phyloP scores from a whole-genome alignment of 495 filamentous ascomycete species.

The Penicillium ucsense region DNA sequence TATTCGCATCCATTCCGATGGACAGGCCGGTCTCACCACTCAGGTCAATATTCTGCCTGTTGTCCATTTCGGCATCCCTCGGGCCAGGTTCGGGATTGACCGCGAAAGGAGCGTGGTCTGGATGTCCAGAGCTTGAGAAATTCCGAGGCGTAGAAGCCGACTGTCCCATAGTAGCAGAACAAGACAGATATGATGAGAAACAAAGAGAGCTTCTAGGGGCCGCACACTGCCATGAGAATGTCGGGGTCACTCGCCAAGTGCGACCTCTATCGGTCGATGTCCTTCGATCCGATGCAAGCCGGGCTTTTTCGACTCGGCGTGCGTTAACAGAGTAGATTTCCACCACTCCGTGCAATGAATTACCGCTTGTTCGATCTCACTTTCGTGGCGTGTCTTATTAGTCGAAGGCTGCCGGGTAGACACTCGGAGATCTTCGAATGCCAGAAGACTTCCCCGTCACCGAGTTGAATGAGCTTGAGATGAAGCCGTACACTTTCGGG shows the following conservation, averaged over 20 bases:
- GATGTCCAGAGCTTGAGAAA: constrained; percentile 18
- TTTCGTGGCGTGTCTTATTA: no score
- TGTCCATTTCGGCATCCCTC: constrained; percentile 37
- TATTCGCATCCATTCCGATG: constrained; percentile 10
- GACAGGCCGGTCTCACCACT: constrained; percentile 15
- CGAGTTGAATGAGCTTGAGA: neutral
- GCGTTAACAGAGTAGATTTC: neutral
- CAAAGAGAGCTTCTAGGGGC: constrained; percentile 12
- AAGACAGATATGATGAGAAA: constrained; percentile 5
- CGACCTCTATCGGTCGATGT: constrained; percentile 4
- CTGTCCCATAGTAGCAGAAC: constrained; percentile 40
- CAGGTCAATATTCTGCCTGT: constrained; percentile 22
- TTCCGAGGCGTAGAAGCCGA: constrained; percentile 37
- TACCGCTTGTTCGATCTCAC: no score
- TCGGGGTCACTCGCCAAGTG: neutral
- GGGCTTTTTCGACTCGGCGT: neutral
- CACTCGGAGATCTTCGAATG: no score
- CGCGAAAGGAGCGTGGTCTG: constrained; percentile 15
- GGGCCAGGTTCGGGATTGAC: constrained; percentile 13
- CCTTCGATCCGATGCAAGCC: neutral
- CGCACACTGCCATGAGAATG: constrained; percentile 27
- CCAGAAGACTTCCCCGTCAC: no score
- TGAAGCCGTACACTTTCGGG: neutral
- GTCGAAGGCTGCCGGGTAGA: no score
- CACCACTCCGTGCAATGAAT: no score